Base-by-base conservation (phyloP, 805 yeast genomes). In the Metschnikowia cerradonensis region DNA sequence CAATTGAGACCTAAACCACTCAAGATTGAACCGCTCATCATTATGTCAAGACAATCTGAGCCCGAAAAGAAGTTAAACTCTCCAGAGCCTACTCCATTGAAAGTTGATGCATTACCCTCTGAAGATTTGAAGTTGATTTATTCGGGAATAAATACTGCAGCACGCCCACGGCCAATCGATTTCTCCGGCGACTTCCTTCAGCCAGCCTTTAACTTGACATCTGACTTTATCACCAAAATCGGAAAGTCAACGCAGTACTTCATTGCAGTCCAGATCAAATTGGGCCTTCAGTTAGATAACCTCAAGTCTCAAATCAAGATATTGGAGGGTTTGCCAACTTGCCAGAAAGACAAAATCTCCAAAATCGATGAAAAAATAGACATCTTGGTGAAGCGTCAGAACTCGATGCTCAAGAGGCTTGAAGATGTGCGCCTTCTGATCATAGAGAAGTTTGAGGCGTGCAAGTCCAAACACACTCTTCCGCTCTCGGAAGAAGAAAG, bases 401-500 rank as follows among this genome's bases (percentile, higher is more conserved):
- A 48, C 0, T 38, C 50, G 11, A 54, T 71, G 20, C 53, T 61
- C 11, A 47, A 48, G 6, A 65, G 66, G 48, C 50, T 60, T 13
- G 46, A 53, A 2, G 32, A 36, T 3, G 46, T 71, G 15, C 67
- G 68, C 35, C 47, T 45, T 3, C 62, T 56, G 39, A 49, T 71
- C 6, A 53, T 59, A 4, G 51, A 56, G 3, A 56, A 64, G n/a
- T 56, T 68, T 3, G 66, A 64, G 38, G 54, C 57, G 34, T 41
- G 59, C 11, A 66, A 58, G 33, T 57, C 58, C 19, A 48, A 53
- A 4, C 59, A 52, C 17, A 48, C 61, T 4, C 56, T 70, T 13
- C 75, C 76, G 6, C 56, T 73, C 26, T 68, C 76, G 1, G 50
- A 57, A 1, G 63, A 67, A 20, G 78, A 73, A 50, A 63, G 57